Percentiles rank a stretch among this genome's conserved stretches.
Conservation (phyloP, 345 rosid genomes). For the Chamaenerion angustifolium region DNA sequence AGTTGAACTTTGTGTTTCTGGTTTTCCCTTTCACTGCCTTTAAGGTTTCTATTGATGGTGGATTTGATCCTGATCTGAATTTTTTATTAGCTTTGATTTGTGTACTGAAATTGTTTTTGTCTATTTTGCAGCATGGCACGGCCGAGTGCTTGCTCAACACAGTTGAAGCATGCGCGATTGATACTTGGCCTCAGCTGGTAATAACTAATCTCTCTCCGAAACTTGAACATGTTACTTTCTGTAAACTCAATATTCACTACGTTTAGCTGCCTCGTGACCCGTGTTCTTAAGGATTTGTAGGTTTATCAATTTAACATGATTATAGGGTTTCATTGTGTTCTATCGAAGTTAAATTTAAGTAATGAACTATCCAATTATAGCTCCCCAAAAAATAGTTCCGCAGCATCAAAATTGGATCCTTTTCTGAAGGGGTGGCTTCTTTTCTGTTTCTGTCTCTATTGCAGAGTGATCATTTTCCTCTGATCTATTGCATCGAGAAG, state of each 20-base stretch:
- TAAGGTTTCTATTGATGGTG: not conserved
- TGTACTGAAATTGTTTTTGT: not conserved
- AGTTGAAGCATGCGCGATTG: slow-evolving; percentile 79
- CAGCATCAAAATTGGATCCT: not conserved
- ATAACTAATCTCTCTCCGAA: not conserved
- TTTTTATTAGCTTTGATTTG: not conserved
- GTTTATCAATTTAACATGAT: not conserved
- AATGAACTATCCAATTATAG: too few relatives aligned
- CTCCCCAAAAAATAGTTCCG: too few relatives aligned
- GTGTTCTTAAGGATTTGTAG: not conserved
- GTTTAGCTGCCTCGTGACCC: not conserved
- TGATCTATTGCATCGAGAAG: slow-evolving; percentile 62
- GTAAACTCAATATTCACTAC: too few relatives aligned
- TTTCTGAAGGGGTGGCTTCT: not conserved
- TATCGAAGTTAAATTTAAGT: too few relatives aligned
- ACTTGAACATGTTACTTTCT: not conserved
- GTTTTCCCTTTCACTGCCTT: not conserved
- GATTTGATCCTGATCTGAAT: too few relatives aligned
- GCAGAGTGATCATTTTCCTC: slow-evolving; percentile 68
- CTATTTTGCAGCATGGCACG: slow-evolving; percentile 60
- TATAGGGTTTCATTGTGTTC: too few relatives aligned
- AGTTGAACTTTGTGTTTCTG: not conserved
- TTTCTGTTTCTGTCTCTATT: slow-evolving; percentile 8
- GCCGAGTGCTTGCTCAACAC: slow-evolving; percentile 71
- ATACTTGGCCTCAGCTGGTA: slow-evolving; percentile 67